phyloP scores from a whole-genome alignment of 2,329 filamentous ascomycete genomes.

The Pseudocercospora eumusae region DNA sequence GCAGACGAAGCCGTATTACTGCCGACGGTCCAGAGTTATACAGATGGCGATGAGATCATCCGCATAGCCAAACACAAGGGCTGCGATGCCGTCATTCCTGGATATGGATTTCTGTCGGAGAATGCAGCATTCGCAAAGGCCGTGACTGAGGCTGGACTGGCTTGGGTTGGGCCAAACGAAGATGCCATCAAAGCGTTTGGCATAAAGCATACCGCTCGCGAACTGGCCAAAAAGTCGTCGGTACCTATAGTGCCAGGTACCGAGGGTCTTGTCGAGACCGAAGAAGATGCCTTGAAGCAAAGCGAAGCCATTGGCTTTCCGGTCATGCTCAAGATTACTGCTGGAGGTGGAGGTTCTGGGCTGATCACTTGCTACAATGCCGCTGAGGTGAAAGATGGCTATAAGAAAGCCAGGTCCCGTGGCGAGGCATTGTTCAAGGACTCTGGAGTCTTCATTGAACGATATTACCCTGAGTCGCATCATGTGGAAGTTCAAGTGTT shows the following conservation, averaged over 20 bases:
- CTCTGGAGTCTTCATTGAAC: conserved; percentile 80
- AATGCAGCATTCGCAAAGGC: conserved; percentile 61
- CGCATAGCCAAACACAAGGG: conserved; percentile 53
- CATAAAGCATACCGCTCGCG: conserved; percentile 60
- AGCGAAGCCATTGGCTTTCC: conserved; percentile 53
- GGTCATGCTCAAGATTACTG: conserved; percentile 59
- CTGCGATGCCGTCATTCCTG: conserved; percentile 63
- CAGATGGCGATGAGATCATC: conserved; percentile 52
- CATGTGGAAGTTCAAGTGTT: conserved; percentile 93
- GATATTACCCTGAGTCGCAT: conserved; percentile 74
- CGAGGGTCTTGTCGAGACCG: conserved; percentile 50
- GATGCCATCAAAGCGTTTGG: conserved; percentile 50
- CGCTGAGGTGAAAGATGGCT: conserved; percentile 68
- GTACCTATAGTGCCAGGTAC: conserved; percentile 60
- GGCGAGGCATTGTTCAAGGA: conserved; percentile 77
- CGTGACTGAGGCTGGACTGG: conserved; percentile 57
- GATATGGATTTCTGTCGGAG: conserved; percentile 68
- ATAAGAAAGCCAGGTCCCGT: conserved; percentile 64
- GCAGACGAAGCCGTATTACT: conserved; percentile 58
- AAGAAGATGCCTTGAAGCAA: conserved; percentile 51
- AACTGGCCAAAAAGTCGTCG: conserved; percentile 54
- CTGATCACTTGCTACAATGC: conserved; percentile 72
- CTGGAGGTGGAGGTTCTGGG: conserved; percentile 75
- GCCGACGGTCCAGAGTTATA: conserved; percentile 52
- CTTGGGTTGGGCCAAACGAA: conserved; percentile 54